Conservation (phyloP, 495 filamentous ascomycete genomes). For the Penicillium pulvis region DNA sequence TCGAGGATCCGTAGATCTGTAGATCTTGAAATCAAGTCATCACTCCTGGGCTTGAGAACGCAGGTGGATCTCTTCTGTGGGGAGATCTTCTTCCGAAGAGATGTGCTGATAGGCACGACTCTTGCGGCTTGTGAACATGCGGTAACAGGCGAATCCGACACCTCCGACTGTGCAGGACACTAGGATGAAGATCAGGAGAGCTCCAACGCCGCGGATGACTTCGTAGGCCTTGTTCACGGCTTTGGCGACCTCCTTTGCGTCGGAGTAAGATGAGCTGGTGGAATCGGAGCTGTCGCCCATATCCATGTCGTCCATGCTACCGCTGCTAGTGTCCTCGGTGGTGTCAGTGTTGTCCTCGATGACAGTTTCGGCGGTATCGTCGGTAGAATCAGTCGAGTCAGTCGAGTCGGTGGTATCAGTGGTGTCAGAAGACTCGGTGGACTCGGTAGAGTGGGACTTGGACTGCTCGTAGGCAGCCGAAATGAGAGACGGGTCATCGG, state of each 20-base stretch:
- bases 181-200: constrained; percentile 38
- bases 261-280: constrained; percentile 14
- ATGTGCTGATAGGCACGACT: constrained; percentile 36
- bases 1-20: too few relatives aligned
- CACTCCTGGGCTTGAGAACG: constrained; percentile 17
- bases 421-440: constrained; percentile 11
- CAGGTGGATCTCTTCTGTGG: constrained; percentile 28
- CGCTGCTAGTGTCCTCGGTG: constrained; percentile 5
- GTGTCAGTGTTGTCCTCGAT: constrained; percentile 5
- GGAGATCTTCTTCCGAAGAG: constrained; percentile 35
- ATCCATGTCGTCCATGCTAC: constrained; percentile 19
- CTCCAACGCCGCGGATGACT: constrained; percentile 37
- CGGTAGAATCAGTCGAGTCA: background rate
- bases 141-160: constrained; percentile 26
- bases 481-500: constrained; percentile 37
- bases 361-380: background rate
- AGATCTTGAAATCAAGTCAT: background rate
- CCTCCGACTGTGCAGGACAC: constrained; percentile 30
- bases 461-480: constrained; percentile 20
- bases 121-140: constrained; percentile 28
- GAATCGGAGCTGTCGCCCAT: constrained; percentile 12
- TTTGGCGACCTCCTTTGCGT: constrained; percentile 37
- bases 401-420: constrained; percentile 5
- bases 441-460: background rate
- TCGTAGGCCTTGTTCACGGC: constrained; percentile 38